Evolutionary conservation across 352 stramenopile species (phyloP), one percentile per base, ranked within the genome.

Genomic region (Pythium biforme): DNA sequence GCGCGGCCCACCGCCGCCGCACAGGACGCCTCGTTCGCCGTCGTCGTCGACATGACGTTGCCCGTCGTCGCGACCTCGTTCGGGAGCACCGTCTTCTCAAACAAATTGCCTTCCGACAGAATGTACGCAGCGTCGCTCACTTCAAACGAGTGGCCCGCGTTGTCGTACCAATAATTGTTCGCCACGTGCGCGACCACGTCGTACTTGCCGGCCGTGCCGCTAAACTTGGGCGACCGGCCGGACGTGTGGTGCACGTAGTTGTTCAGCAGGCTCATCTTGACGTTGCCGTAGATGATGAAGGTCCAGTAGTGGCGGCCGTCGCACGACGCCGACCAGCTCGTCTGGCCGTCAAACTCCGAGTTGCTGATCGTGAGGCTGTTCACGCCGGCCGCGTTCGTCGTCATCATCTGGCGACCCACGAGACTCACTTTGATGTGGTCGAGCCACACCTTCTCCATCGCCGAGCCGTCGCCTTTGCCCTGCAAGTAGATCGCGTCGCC

Each of bases 251-350:
- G 76, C 12, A 82, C 64, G 52, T 68, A 75, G 54, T 82, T 85
- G 45, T 69, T 68, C 33, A 81, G n/a, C 49, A 83, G 50, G 55
- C 61, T 78, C 17, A 86, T 25, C n/a, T 68, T 77, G 31, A 64
- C 53, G 25, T 71, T 61, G 1, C 74, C 74, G 61, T 76, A 71
- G 9, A 75, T 57, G 37, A 79, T 64, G 49, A 78, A 68, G 22
- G 65, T 70, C 74, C 74, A 86, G 66, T 86, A 86, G 65, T 86
- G 77, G 57, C 65, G 74, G 4, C 75, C 74, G 22, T 86, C 72
- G 46, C 77, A 86, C 31, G 72, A 68, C 5, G 70, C 46, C 19
- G 74, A 83, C 61, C 66, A 83, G 12, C 62, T 45, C 2, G 77
- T 82, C 33, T 62, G 47, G 17, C 77, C 77, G 48, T 86, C 74